phyloP scores from a whole-genome alignment of 352 stramenopile genomes.

The Phytophthora tentaculata region DNA sequence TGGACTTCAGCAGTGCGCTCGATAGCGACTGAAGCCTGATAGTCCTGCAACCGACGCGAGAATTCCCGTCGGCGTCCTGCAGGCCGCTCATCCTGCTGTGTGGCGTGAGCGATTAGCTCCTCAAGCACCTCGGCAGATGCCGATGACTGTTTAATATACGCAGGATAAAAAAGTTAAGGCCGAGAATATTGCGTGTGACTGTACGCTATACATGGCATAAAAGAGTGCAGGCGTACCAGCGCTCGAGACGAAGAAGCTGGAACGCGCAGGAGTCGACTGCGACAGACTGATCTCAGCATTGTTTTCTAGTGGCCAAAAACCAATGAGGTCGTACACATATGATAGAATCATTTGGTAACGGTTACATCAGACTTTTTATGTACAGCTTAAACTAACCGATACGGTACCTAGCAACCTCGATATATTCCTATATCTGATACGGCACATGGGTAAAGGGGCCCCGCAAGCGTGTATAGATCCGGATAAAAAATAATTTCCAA shows the following conservation, averaged over 20 bases:
- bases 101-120: slow-evolving; percentile 60
- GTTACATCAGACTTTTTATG: not conserved
- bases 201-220: not conserved
- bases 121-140: slow-evolving; percentile 48
- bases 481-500: too few species aligned
- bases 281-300: slow-evolving; percentile 13
- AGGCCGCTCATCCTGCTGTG: slow-evolving; percentile 15
- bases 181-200: not conserved
- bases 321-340: not conserved
- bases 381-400: too few species aligned
- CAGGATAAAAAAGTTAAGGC: not conserved
- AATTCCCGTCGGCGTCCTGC: slow-evolving; percentile 15
- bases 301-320: not conserved
- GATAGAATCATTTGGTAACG: not conserved
- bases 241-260: slow-evolving; percentile 4
- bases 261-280: not conserved
- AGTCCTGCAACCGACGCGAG: slow-evolving; percentile 8
- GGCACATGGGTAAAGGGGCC: too few species aligned
- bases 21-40: slow-evolving; percentile 9
- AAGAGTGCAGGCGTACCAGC: slow-evolving; percentile 11
- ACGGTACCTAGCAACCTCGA: too few species aligned
- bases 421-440: too few species aligned
- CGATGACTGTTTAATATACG: slow-evolving; percentile 15
- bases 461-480: too few species aligned
- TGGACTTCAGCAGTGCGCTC: slow-evolving; percentile 46